phyloP scores from a whole-genome alignment of 495 filamentous ascomycete genomes.

The Aspergillus affinis region DNA sequence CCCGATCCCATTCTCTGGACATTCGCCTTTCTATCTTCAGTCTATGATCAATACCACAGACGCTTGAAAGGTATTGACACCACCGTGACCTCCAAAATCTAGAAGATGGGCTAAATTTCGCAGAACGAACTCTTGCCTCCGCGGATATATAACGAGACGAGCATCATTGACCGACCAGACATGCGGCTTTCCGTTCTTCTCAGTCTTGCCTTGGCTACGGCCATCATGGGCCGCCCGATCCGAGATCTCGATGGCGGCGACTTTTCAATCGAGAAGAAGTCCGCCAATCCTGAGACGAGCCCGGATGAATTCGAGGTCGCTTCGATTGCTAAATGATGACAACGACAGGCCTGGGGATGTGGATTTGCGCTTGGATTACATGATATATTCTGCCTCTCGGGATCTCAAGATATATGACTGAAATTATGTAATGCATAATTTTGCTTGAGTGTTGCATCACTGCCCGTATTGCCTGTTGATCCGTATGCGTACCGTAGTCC shows the following conservation, averaged over 20 bases:
- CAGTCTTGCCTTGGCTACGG: not conserved
- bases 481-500: constrained; percentile 1
- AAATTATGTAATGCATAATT: not conserved
- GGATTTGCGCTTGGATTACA: not conserved
- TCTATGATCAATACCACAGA: not conserved
- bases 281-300: not conserved
- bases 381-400: not conserved
- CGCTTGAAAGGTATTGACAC: not conserved
- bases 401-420: not conserved
- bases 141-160: not conserved
- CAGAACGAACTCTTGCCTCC: not conserved
- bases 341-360: not conserved
- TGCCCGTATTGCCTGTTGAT: not conserved
- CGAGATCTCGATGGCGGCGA: not conserved
- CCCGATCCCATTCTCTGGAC: not conserved
- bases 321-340: not conserved
- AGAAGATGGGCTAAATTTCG: not conserved
- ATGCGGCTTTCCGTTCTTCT: not conserved
- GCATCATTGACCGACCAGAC: not conserved
- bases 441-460: not conserved
- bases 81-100: not conserved
- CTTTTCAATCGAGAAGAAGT: not conserved
- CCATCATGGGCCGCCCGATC: not conserved
- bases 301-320: not conserved
- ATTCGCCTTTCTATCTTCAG: not conserved